Evolutionary conservation across 2,329 filamentous ascomycete species (phyloP).

Genomic region (Fusarium vanettenii): DNA sequence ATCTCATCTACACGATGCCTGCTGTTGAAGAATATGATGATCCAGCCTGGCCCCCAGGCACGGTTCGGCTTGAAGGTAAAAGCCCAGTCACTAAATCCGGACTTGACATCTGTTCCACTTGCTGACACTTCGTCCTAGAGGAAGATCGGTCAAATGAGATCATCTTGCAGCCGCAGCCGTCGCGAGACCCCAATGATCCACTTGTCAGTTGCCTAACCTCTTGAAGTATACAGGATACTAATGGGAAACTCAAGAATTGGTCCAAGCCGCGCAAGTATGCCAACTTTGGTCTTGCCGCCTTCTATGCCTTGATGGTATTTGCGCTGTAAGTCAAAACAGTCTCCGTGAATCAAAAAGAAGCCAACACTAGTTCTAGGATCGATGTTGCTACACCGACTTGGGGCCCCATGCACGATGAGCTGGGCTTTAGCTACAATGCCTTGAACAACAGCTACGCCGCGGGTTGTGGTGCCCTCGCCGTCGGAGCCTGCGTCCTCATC

Average conservation of each 20-base stretch:
- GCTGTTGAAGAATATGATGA: not conserved
- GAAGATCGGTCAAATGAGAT: not conserved
- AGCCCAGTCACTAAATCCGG: not conserved
- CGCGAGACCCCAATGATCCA: conserved; percentile 16
- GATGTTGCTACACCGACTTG: not conserved
- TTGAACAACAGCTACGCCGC: conserved; percentile 9
- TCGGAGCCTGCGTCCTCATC: conserved; percentile 37
- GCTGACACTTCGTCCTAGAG: not conserved
- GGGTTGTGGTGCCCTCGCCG: conserved; percentile 28
- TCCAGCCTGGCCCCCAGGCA: not conserved
- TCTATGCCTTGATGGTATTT: conserved; percentile 75
- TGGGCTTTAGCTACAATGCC: not conserved
- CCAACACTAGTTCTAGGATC: not conserved
- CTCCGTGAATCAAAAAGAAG: not conserved
- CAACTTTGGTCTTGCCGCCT: conserved; percentile 64
- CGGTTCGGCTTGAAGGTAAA: not conserved
- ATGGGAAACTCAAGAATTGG: not conserved
- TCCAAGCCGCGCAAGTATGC: conserved; percentile 17
- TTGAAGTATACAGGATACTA: not conserved
- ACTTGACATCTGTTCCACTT: not conserved
- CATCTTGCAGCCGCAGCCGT: conserved; percentile 12
- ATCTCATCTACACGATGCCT: not conserved
- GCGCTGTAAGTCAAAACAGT: conserved; percentile 63
- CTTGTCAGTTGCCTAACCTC: not conserved
- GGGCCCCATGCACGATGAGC: conserved; percentile 5